These are phyloP conservation scores for Tanacetum coccineum DNA, from an alignment of 129 eudicot species.

Conservation along the genomic window DNA sequence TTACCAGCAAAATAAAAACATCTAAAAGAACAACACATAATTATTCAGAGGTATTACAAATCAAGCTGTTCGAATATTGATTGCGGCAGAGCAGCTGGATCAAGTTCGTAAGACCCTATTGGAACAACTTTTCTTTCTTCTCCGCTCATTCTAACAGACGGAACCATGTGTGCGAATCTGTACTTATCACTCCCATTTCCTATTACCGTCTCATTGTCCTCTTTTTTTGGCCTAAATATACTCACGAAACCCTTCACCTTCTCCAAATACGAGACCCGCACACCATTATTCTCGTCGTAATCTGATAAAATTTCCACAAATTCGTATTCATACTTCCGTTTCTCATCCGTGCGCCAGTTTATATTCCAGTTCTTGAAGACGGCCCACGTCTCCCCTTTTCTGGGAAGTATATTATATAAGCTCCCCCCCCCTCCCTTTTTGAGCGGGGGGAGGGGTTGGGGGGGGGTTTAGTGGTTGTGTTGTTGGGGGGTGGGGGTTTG, in stretches of 20 bases:
- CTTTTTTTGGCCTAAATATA: slow-evolving; percentile 36
- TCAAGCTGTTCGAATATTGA: slow-evolving; percentile 24
- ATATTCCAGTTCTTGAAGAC: slow-evolving; percentile 58
- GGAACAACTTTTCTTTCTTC: slow-evolving; percentile 46
- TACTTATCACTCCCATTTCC: slow-evolving; percentile 37
- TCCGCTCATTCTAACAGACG: slow-evolving; percentile 53
- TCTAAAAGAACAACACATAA: slow-evolving; percentile 21
- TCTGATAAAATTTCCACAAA: slow-evolving; percentile 62
- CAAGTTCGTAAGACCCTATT: slow-evolving; percentile 67
- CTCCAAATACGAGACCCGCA: slow-evolving; percentile 40
- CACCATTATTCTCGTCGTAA: slow-evolving; percentile 32
- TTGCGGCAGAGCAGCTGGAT: slow-evolving; percentile 63
- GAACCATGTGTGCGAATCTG: slow-evolving; percentile 70
- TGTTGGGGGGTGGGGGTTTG: too few relatives aligned
- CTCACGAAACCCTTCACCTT: slow-evolving; percentile 50
- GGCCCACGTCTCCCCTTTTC: slow-evolving; percentile 72
- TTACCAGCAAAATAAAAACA: too few relatives aligned
- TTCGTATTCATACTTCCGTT: slow-evolving; percentile 34
- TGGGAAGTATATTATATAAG: slow-evolving; percentile 40
- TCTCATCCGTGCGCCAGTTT: slow-evolving; percentile 31
- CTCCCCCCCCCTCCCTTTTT: slow-evolving; percentile 1
- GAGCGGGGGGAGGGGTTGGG: too few relatives aligned
- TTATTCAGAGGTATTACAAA: slow-evolving; percentile 13
- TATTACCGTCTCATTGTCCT: slow-evolving; percentile 30
- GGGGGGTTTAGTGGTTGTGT: too few relatives aligned